These are phyloP conservation scores for Aspergillus viridinutans DNA, from an alignment of 2,329 filamentous ascomycete species.

Conservation along the genomic window DNA sequence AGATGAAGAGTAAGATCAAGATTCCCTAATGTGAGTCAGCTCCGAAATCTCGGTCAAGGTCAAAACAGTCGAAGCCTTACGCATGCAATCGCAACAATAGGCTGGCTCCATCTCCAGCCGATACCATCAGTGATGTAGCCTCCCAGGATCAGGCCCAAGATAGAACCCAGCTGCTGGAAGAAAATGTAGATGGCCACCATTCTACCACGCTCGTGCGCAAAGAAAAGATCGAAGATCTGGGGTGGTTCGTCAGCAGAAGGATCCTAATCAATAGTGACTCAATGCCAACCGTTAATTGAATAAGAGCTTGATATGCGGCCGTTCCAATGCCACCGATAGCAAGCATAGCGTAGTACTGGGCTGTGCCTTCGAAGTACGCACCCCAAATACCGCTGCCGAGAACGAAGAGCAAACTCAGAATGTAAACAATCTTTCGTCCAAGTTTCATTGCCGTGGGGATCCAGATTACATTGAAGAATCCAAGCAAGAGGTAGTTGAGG, in stretches of 20 bases:
- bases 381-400: constrained; percentile 30
- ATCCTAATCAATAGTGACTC: neutral
- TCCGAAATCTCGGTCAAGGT: neutral
- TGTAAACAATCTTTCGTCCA: constrained; percentile 33
- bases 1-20: constrained; percentile 24
- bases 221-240: constrained; percentile 38
- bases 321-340: constrained; percentile 33
- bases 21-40: constrained; percentile 10
- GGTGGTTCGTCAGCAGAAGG: neutral
- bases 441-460: constrained; percentile 31
- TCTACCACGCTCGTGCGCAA: constrained; percentile 35
- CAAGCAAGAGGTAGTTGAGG: constrained; percentile 39
- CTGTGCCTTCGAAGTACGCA: constrained; percentile 21
- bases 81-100: constrained; percentile 30
- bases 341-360: constrained; percentile 29
- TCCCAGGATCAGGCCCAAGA: constrained; percentile 35
- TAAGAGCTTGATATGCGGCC: constrained; percentile 36
- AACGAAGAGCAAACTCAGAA: constrained; percentile 31
- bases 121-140: constrained; percentile 33
- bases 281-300: constrained; percentile 32
- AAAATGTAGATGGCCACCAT: constrained; percentile 38
- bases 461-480: constrained; percentile 41
- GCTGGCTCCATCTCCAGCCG: constrained; percentile 34
- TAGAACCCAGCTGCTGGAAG: constrained; percentile 38
- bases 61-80: constrained; percentile 15